phyloP scores from a whole-genome alignment of 805 yeast species.

The Diddensiella caesifluorescens region DNA sequence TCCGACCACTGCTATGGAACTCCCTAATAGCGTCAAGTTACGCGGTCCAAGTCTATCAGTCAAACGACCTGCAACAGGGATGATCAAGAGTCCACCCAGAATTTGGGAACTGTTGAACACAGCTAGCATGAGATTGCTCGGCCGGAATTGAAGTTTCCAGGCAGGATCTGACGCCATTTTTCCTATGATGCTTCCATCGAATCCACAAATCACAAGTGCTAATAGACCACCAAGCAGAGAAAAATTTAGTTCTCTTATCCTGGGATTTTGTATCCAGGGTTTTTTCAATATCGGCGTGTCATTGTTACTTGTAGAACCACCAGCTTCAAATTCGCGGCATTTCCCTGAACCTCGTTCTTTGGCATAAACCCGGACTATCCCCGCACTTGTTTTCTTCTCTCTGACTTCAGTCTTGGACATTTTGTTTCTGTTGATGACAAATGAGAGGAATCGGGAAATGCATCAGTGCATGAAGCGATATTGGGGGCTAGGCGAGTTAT shows the following conservation, averaged over 20 bases:
- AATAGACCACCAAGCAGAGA: slow-evolving; percentile 13
- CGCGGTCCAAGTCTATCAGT: slow-evolving; percentile 64
- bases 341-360: too few species aligned
- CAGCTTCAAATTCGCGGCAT: too few species aligned
- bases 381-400: too few species aligned
- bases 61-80: slow-evolving; percentile 50
- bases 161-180: slow-evolving; percentile 21
- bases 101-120: slow-evolving; percentile 17
- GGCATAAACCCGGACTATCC: too few species aligned
- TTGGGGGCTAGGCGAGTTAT: too few species aligned
- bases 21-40: slow-evolving; percentile 51
- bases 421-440: neutral
- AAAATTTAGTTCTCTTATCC: slow-evolving; percentile 14
- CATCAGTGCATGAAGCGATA: too few species aligned
- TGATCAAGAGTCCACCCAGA: slow-evolving; percentile 66
- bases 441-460: too few species aligned
- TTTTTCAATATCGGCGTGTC: too few species aligned
- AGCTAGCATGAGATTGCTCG: slow-evolving; percentile 11
- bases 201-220: slow-evolving; percentile 15
- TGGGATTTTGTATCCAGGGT: slow-evolving; percentile 14
- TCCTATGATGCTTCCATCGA: slow-evolving; percentile 19
- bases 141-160: slow-evolving; percentile 14
- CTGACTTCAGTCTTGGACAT: neutral
- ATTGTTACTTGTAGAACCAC: too few species aligned
- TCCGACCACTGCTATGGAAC: slow-evolving; percentile 51